phyloP scores from a whole-genome alignment of 768 basidiomycete genomes.

The Cyclocybe cylindracea region DNA sequence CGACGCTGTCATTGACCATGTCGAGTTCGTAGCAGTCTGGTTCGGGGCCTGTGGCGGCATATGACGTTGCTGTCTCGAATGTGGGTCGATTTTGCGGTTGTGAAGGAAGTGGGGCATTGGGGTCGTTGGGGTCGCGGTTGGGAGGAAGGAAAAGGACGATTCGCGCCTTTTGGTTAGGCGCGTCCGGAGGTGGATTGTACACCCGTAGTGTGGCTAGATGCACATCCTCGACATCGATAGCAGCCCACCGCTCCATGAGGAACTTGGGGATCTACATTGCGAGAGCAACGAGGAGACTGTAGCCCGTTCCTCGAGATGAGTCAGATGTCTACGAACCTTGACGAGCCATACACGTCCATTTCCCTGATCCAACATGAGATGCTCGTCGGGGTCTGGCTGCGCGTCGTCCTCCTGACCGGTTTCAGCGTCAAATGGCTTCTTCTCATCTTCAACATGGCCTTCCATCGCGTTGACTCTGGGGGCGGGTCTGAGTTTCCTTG shows the following conservation, averaged over 20 bases:
- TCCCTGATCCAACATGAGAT: slow-evolving; percentile 75
- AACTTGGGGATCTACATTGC: slow-evolving; percentile 75
- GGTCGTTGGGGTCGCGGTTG: slow-evolving; percentile 43
- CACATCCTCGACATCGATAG: slow-evolving; percentile 69
- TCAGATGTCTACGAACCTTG: slow-evolving; percentile 54
- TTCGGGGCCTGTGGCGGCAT: slow-evolving; percentile 35
- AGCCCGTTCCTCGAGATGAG: not conserved
- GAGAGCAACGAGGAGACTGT: slow-evolving; percentile 3
- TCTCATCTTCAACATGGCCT: slow-evolving; percentile 54
- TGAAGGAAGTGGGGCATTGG: slow-evolving; percentile 19
- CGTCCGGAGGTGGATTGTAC: slow-evolving; percentile 46
- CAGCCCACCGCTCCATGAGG: slow-evolving; percentile 84
- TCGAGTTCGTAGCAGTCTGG: slow-evolving; percentile 84
- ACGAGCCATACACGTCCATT: slow-evolving; percentile 83
- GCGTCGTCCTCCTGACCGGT: slow-evolving; percentile 54
- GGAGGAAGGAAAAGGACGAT: slow-evolving; percentile 71
- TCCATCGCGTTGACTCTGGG: slow-evolving; percentile 9
- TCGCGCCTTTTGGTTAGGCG: slow-evolving; percentile 50
- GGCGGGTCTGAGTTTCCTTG: too few species aligned
- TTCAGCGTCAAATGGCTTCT: slow-evolving; percentile 70
- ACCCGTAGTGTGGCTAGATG: slow-evolving; percentile 87
- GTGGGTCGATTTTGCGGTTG: slow-evolving; percentile 34
- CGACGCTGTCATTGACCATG: slow-evolving; percentile 82
- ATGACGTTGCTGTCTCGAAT: slow-evolving; percentile 35
- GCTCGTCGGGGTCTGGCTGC: slow-evolving; percentile 80